Percentiles rank a stretch among this genome's conserved stretches.
Conservation (phyloP, 2,329 filamentous ascomycete species). For the Ophiognomonia clavigignenti-juglandacearum region DNA sequence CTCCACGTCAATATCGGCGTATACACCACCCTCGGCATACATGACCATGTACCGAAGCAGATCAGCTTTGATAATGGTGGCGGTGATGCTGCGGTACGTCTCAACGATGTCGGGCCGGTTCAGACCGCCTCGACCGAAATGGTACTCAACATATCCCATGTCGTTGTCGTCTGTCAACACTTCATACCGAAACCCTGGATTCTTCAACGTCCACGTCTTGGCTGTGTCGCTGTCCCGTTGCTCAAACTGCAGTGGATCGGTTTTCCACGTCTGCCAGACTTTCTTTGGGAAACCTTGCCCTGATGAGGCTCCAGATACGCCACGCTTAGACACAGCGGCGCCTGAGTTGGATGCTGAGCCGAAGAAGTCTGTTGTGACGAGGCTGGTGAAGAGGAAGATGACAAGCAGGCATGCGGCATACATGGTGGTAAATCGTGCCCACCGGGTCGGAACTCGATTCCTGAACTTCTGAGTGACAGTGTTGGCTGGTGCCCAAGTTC, state of each 20-base stretch:
- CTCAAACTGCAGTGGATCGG: slow-evolving; percentile 62
- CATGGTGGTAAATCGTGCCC: slow-evolving; percentile 41
- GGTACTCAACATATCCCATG: slow-evolving; percentile 60
- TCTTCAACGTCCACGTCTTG: slow-evolving; percentile 61
- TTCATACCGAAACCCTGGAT: slow-evolving; percentile 63
- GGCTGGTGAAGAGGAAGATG: slow-evolving; percentile 39
- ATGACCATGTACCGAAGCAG: slow-evolving; percentile 62
- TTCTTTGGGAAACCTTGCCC: slow-evolving; percentile 52
- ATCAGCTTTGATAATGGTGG: slow-evolving; percentile 64
- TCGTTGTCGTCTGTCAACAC: slow-evolving; percentile 67
- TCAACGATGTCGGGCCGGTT: slow-evolving; percentile 63
- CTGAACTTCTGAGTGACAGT: slow-evolving; percentile 23
- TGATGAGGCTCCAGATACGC: slow-evolving; percentile 12
- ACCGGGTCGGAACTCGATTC: slow-evolving; percentile 24
- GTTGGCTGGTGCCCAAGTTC: slow-evolving; percentile 20
- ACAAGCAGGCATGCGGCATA: slow-evolving; percentile 35
- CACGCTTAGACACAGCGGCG: slow-evolving; percentile 22
- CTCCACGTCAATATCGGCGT: slow-evolving; percentile 40
- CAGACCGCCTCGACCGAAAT: slow-evolving; percentile 61
- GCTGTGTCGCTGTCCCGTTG: slow-evolving; percentile 56
- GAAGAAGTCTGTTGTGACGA: too few relatives aligned
- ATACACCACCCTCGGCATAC: slow-evolving; percentile 59
- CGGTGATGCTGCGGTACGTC: slow-evolving; percentile 54
- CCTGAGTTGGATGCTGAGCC: slow-evolving; percentile 4
- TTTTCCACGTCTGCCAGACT: slow-evolving; percentile 76